These are phyloP conservation scores for Fusarium solani-melongenae DNA, from an alignment of 2,329 filamentous ascomycete species.

Conservation along the genomic window DNA sequence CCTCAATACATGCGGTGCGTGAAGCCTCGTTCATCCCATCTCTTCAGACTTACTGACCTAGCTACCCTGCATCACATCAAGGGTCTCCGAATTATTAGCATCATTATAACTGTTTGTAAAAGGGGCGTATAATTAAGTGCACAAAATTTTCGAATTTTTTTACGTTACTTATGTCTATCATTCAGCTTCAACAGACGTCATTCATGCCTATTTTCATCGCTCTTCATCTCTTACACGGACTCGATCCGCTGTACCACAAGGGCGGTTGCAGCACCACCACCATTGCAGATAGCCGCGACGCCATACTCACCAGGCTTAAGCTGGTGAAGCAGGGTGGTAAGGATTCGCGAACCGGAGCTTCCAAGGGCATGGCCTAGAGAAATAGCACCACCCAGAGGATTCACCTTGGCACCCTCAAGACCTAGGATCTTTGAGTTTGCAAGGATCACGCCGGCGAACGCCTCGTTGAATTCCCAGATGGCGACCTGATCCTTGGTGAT, in stretches of 20 bases:
- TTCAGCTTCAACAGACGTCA: background rate
- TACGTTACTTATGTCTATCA: background rate
- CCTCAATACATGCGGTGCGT: background rate
- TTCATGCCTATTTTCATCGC: background rate
- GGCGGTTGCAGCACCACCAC: constrained; percentile 90
- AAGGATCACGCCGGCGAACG: constrained; percentile 94
- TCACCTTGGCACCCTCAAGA: constrained; percentile 82
- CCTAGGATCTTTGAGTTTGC: constrained; percentile 94
- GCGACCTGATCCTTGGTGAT: constrained; percentile 93
- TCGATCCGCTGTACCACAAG: constrained; percentile 89
- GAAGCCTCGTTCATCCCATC: background rate
- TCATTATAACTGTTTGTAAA: background rate
- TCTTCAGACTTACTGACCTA: background rate
- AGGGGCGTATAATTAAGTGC: background rate
- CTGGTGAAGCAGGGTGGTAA: constrained; percentile 91
- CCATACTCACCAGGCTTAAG: constrained; percentile 93
- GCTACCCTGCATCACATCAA: background rate
- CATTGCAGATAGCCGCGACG: constrained; percentile 96
- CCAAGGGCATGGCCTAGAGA: constrained; percentile 91
- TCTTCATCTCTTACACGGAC: constrained; percentile 53
- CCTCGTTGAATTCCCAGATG: constrained; percentile 98
- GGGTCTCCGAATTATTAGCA: too few species aligned
- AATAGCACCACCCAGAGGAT: constrained; percentile 90
- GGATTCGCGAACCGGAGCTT: constrained; percentile 90
- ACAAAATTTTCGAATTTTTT: background rate